Base-by-base conservation (phyloP, 176 grass and related monocot genomes). In the Puccinellia tenuiflora region DNA sequence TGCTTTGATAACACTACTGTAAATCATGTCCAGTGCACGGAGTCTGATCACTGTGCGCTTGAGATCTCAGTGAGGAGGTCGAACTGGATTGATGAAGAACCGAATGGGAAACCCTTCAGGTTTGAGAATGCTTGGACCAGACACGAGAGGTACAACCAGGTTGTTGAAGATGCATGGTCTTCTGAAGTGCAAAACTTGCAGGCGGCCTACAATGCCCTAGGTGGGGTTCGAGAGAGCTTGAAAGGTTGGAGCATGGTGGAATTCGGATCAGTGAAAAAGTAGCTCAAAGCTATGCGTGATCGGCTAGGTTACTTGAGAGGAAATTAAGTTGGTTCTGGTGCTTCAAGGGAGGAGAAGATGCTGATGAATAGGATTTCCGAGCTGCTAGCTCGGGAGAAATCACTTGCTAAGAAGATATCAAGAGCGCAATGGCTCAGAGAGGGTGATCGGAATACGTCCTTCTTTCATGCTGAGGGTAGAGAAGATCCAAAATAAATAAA, bases 251-350 rank as follows among this genome's bases (percentile, higher is more conserved):
- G n/a, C 7, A 57, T 12, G 12, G 5, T n/a, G 3, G 9, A 57
- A 2, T 51, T 57, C 25, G 54, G n/a, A 3, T 25, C 9, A 1
- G 54, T 57, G 11, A 57, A 25, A 4, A 57, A 57, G 12, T 22
- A 57, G 5, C 11, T 57, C 1, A 57, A 57, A 25, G 1, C n/a
- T 4, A 12, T 13, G 11, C 42, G 11, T 2, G 9, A 3, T 2
- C 9, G 42, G 0, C 7, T 43, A 0, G 42, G 13, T 3, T 2
- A 12, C 1, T 12, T 43, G 2, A 1, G 42, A 3, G 0, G 10
- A 1, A 43, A 43, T 13, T 12, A 3, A 2, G 0, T 43, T 0
- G 10, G 3, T 2, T 2, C 42, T 43, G 42, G 42, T 0, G 10
- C 42, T 0, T 12, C 10, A 2, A 12, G 10, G 0, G 42, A 43